Percentiles rank a stretch among this genome's conserved stretches.
Conservation (phyloP, 2,329 filamentous ascomycete species). For the Hymenoscyphus linearis region DNA sequence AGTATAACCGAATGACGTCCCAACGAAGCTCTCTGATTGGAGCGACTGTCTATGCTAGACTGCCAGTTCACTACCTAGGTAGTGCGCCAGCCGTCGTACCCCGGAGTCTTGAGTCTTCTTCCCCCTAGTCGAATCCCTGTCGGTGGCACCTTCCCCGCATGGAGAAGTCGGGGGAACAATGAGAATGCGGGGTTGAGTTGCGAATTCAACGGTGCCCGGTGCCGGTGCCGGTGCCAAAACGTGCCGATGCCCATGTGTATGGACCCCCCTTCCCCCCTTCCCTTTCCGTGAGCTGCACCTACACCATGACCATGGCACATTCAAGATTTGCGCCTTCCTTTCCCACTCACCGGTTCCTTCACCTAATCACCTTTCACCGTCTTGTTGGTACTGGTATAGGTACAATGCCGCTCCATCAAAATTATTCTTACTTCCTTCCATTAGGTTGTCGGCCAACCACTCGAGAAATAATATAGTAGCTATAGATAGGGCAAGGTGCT, state of each 20-base stretch:
- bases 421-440: no score
- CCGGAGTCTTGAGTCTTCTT: no score
- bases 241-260: no score
- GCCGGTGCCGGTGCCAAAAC: no score
- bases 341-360: conserved; percentile 7
- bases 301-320: neutral
- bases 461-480: neutral
- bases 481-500: no score
- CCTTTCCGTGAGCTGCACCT: neutral
- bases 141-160: conserved; percentile 2
- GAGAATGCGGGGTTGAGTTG: conserved; percentile 11
- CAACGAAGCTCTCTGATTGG: conserved; percentile 16
- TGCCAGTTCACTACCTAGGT: neutral
- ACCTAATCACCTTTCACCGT: no score
- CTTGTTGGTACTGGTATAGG: no score
- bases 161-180: neutral
- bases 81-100: neutral
- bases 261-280: no score
- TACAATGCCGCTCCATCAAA: no score
- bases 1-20: conserved; percentile 11
- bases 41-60: conserved; percentile 15
- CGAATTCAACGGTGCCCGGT: neutral
- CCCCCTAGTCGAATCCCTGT: neutral
- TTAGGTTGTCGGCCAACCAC: neutral
- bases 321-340: conserved; percentile 13